Base-by-base conservation (phyloP, 805 yeast genomes). In the Nakazawaea ishiwadae region DNA sequence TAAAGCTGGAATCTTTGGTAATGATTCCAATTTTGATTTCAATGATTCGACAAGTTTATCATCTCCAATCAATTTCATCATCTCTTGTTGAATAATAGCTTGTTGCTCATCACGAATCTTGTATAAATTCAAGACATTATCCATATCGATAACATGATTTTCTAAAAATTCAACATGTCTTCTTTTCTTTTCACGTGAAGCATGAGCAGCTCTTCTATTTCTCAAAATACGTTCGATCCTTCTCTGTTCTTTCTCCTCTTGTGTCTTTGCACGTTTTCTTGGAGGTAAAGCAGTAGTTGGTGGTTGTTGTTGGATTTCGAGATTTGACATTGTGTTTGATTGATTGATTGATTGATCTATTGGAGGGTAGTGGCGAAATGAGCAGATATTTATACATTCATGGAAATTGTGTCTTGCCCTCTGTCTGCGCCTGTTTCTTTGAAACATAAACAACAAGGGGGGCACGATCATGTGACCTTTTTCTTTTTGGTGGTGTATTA, bases 151-250 rank as follows among this genome's bases (percentile, higher is more conserved):
- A 29, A 74, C 79, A 49, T 75, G 77, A 29, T 68, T 60, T 62
- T 91, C 97, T 51, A 93, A 71, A 48, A 77, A 79, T 62, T 89
- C 96, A 44, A 93, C 83, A 58, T 91, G 96, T 57, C 81, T 78
- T 59, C 98, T 77, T 75, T 91, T 91, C 77, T 91, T 90, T 59
- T 93, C 99, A 51, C 99, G 77, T 21, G 96, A 86, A 40, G 96
- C 96, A 60, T 91, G 98, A 36, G 99, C 99, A 12, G 98, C 98
- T 59, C 91, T 84, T 56, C 98, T 78, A 64, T 91, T 91, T 59
- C 99, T 77, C 53, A 91, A 70, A 38, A 93, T 90, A 39, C 99
- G 73, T 65, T 93, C 98, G 41, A 90, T 79, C 35, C 96, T 77
- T 50, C 98, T 81, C 66, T 91, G 98, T 63, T 93, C 98, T 67